Evolutionary conservation across 2,329 filamentous ascomycete species (phyloP).

Genomic region (Fusarium anthophilum): DNA sequence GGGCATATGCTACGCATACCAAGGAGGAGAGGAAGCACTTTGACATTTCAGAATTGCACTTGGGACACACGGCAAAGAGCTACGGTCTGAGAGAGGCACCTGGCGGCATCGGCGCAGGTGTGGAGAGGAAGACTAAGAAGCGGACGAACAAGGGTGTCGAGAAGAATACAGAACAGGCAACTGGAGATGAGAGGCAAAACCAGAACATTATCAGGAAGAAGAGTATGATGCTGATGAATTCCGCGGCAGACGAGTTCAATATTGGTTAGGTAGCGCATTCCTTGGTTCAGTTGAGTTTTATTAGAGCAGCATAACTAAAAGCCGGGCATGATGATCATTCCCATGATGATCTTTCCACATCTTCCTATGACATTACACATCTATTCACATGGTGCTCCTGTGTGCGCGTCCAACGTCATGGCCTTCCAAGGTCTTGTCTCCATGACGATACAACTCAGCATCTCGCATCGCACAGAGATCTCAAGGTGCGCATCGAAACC

Average conservation of each 20-base stretch:
- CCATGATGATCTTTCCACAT: constrained; percentile 11
- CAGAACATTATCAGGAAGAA: constrained; percentile 66
- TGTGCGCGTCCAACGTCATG: constrained; percentile 19
- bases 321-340: constrained; percentile 20
- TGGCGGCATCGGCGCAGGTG: constrained; percentile 75
- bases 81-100: constrained; percentile 92
- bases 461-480: constrained; percentile 12
- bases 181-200: constrained; percentile 44
- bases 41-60: constrained; percentile 88
- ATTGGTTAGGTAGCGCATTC: constrained; percentile 59
- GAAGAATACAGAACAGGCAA: constrained; percentile 52
- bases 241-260: constrained; percentile 73
- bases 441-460: constrained; percentile 16
- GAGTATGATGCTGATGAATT: constrained; percentile 72
- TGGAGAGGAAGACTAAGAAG: constrained; percentile 59
- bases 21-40: constrained; percentile 87
- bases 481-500: constrained; percentile 3
- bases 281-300: constrained; percentile 21
- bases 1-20: constrained; percentile 94
- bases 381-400: neutral
- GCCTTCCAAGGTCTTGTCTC: neutral
- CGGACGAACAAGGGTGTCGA: constrained; percentile 44
- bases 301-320: constrained; percentile 29
- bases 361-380: neutral
- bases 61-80: constrained; percentile 93